Evolutionary conservation across 305 asterid genomes (phyloP).

Genomic region (Galium porrigens): DNA sequence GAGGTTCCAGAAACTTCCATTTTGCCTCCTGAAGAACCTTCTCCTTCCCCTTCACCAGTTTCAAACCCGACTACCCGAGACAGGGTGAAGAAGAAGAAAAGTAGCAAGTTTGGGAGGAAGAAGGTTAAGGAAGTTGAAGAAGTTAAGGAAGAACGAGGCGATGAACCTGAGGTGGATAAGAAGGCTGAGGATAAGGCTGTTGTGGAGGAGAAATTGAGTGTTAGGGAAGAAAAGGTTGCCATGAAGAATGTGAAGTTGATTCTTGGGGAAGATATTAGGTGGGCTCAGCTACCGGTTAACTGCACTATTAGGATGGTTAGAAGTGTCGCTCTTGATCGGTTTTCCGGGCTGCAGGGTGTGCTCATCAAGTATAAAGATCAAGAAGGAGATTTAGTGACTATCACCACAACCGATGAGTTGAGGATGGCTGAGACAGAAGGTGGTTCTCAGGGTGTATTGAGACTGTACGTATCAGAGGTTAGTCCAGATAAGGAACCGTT

Average conservation of each 20-base stretch:
- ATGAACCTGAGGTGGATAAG: slow-evolving; percentile 20
- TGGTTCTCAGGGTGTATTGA: slow-evolving; percentile 51
- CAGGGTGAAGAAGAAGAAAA: slow-evolving; percentile 49
- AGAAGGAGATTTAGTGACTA: slow-evolving; percentile 83
- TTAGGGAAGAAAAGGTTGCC: slow-evolving; percentile 49
- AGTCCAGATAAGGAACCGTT: slow-evolving; percentile 66
- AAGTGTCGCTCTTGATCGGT: slow-evolving; percentile 55
- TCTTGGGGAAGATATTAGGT: slow-evolving; percentile 72
- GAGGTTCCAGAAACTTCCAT: slow-evolving; percentile 38
- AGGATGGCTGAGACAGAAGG: slow-evolving; percentile 69
- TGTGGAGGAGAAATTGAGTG: slow-evolving; percentile 49
- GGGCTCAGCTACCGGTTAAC: slow-evolving; percentile 59
- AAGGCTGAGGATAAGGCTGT: slow-evolving; percentile 30
- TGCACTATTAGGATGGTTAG: slow-evolving; percentile 57
- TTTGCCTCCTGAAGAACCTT: slow-evolving; percentile 33
- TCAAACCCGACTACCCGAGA: slow-evolving; percentile 32
- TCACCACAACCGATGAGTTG: slow-evolving; percentile 74
- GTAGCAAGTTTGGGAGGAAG: slow-evolving; percentile 36
- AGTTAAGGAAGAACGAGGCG: not conserved
- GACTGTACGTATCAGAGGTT: slow-evolving; percentile 64
- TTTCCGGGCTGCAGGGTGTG: slow-evolving; percentile 60
- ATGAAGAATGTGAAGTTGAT: slow-evolving; percentile 60
- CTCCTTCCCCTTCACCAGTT: slow-evolving; percentile 16
- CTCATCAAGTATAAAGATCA: slow-evolving; percentile 77
- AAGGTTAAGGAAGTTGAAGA: slow-evolving; percentile 18